Evolutionary conservation across 2,329 filamentous ascomycete genomes (phyloP), one percentile per base, ranked within the genome.

Genomic region (Xylaria hypoxylon): DNA sequence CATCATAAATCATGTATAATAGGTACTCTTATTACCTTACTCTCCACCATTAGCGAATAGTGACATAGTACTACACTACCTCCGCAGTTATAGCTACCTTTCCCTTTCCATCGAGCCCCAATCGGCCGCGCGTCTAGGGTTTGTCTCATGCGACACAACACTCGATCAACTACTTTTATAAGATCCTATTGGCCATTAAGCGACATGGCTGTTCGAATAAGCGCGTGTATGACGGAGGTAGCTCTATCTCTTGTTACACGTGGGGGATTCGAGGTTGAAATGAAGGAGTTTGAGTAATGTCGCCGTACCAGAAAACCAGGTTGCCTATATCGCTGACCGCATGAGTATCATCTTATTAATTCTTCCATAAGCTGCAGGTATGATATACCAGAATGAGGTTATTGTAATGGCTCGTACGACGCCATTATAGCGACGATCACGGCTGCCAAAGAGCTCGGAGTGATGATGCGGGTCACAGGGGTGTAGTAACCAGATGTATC

Each of bases 391-490:
- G 31, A 26, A n/a, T 4, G 6, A 2, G 4, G 26, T 26, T 33
- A 47, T 53, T n/a, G 28, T 42, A 24, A 13, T 13, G 31, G n/a
- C n/a, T n/a, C n/a, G n/a, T n/a, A 33, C 31, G 11, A 13, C 15
- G 35, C 5, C 35, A 38, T 15, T 38, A 15, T 38, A 38, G 35
- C 10, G 10, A 28, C 4, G 26, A 56, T 28, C 42, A 42, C 11
- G 15, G 13, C 19, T 13, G 17, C 17, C n/a, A 22, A 44, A 6
- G 8, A 47, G 24, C 5, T 33, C 31, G 15, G 2, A 2, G 13
- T 22, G n/a, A 38, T 52, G 24, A 52, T 17, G 53, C 53, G 45
- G 52, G 35, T 35, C 5, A 57, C 22, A 58, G 47, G 45, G 61
- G 52, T 15, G n/a, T 40, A 24, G 17, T 40, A 50, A 45, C 6